Base-by-base conservation (phyloP, 129 eudicot species). In the Pseudognaphalium luteoalbum region DNA sequence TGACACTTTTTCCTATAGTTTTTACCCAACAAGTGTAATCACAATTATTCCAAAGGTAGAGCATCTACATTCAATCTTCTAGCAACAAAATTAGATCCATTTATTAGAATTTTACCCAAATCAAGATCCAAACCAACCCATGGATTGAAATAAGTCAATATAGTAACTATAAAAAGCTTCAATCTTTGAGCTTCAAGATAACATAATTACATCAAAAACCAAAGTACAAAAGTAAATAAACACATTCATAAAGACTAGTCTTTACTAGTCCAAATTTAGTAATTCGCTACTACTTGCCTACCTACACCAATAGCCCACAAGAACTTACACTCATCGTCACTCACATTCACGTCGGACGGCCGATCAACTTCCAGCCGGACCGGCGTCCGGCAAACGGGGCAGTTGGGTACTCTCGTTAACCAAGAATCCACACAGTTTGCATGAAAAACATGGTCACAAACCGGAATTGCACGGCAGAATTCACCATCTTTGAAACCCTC, bases 371-470 rank as follows among this genome's bases (percentile, higher is more conserved):
- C 83, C 34, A 84, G 20, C 67, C 70, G 82, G 41, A 90, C 89
- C 81, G 75, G 72, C 66, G 87, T 41, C 74, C 97, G 82, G 70
- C 97, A 91, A 73, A 86, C 80, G 3, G 97, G 97, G 71, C 97
- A 91, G 78, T 60, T 83, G 20, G 84, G 74, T 25, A 69, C 83
- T 69, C 71, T 86, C 51, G 32, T 47, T 17, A 91, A 77, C 97
- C 97, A 91, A 44, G 61, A 25, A 62, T 86, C 93, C 25, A 91
- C 84, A 74, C 97, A 91, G 33, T 59, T 35, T 57, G 81, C 78
- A 54, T 91, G 97, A 80, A 91, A 91, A 17, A 88, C 70, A 29
- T 91, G 97, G 35, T 56, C 61, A 66, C 97, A 91, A 12, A 51
- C 75, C 30, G 89, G 87, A 37, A 91, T 47, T 7, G 5, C 39